Base-by-base conservation (phyloP, 1,284 basidiomycete species). In the Moesziomyces sp. region DNA sequence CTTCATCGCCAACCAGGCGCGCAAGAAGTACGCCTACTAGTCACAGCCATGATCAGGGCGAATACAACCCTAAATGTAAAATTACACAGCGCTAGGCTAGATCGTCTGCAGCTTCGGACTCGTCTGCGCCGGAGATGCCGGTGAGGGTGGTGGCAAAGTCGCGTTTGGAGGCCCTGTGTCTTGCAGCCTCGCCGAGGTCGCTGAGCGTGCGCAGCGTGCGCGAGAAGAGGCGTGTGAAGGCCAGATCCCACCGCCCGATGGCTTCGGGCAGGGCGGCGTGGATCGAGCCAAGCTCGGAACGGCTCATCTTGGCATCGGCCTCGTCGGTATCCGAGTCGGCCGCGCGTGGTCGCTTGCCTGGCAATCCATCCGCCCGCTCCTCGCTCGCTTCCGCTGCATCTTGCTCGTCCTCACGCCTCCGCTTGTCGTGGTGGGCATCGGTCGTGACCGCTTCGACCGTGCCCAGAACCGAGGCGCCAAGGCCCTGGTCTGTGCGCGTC, bases 221-320 rank as follows among this genome's bases (percentile, higher is more conserved):
- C 10, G 69, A 73, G 46, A 73, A 76, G 38, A 74, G 46, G 13
- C 74, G 61, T 8, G 70, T 70, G 40, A 76, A 76, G 11, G 65
- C 62, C 2, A 76, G 49, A 35, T 76, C 74, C 74, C 74, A 76
- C 57, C 63, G 69, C 9, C 58, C 66, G 19, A 76, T 58, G 42
- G 61, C 46, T 24, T 68, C 63, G 6, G 69, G 54, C 9, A 74
- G 47, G 35, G 42, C 52, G 43, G 73, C 54, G 24, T 69, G 60
- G 49, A 64, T 50, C 34, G 74, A 76, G 1, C 63, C 62, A 42
- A 60, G 53, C 24, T 71, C 72, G 42, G 72, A 74, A 7, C 53
- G 66, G 23, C 58, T 56, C 60, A 73, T 68, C 21, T 53, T 64
- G 28, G 44, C 52, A 24, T 69, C 53, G 14, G 35, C 38, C 26